phyloP scores from a whole-genome alignment of 176 grass and related monocot species.

The Metroxylon sagu region DNA sequence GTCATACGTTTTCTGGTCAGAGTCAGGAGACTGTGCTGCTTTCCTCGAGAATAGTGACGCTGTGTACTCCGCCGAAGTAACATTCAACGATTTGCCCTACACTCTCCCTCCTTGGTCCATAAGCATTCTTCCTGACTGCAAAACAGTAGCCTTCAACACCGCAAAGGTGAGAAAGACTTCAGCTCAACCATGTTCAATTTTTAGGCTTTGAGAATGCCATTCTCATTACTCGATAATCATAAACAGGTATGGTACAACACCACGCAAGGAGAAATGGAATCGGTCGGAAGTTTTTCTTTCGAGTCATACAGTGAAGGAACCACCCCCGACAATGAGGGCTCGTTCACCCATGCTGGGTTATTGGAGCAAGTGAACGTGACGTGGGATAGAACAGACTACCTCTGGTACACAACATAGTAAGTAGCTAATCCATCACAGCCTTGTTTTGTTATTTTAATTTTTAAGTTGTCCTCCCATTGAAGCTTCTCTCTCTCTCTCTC shows the following conservation, averaged over 20 bases:
- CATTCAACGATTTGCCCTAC: constrained; percentile 82
- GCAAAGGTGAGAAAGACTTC: constrained; percentile 80
- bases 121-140: constrained; percentile 92
- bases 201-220: too few relatives aligned
- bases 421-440: constrained; percentile 21
- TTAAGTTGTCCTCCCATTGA: too few relatives aligned
- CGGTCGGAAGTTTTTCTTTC: constrained; percentile 66
- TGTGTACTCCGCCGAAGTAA: constrained; percentile 56
- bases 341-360: constrained; percentile 66
- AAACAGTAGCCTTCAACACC: constrained; percentile 83
- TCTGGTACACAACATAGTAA: constrained; percentile 91
- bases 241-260: constrained; percentile 73
- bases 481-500: too few relatives aligned
- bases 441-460: too few relatives aligned
- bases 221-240: constrained; percentile 5
- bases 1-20: constrained; percentile 78
- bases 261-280: constrained; percentile 76
- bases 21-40: constrained; percentile 64
- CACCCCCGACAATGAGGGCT: constrained; percentile 44
- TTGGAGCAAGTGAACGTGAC: constrained; percentile 93
- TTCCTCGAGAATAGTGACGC: constrained; percentile 83
- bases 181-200: too few relatives aligned
- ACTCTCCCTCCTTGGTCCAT: constrained; percentile 92
- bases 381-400: constrained; percentile 96
- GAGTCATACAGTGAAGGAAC: constrained; percentile 79